Conservation (phyloP, 169 alveolate genomes). For the Hepatocystis sp. region DNA sequence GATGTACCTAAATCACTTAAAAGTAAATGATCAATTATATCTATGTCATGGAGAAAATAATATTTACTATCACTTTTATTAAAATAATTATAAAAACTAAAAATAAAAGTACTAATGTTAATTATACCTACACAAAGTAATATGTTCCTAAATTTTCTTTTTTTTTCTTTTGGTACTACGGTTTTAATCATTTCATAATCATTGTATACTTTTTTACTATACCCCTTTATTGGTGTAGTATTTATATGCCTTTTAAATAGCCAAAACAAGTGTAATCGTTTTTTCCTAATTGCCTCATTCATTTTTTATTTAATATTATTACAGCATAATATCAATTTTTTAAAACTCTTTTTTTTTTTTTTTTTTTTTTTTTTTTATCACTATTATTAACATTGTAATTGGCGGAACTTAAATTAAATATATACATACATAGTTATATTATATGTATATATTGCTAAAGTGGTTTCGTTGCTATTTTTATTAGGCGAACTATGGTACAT, state of each 20-base stretch:
- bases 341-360: not conserved
- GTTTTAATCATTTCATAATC: slow-evolving; percentile 39
- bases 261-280: not conserved
- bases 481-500: no score
- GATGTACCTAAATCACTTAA: slow-evolving; percentile 22
- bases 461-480: no score
- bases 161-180: slow-evolving; percentile 9
- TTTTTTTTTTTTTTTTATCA: not conserved
- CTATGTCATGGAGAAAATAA: slow-evolving; percentile 23
- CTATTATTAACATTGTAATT: no score
- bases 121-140: slow-evolving; percentile 30
- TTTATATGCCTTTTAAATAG: slow-evolving; percentile 19
- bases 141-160: slow-evolving; percentile 44
- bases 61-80: slow-evolving; percentile 13
- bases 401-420: no score
- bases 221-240: not conserved
- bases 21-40: slow-evolving; percentile 29
- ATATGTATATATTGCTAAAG: no score
- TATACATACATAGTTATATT: no score
- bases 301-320: no score
- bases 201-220: slow-evolving; percentile 6
- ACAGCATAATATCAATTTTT: no score
- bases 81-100: slow-evolving; percentile 33
- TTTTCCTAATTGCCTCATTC: slow-evolving; percentile 12
- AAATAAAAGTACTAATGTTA: slow-evolving; percentile 24